These are phyloP conservation scores for Cladosporium sp. DNA, from an alignment of 2,329 filamentous ascomycete species.

Conservation along the genomic window DNA sequence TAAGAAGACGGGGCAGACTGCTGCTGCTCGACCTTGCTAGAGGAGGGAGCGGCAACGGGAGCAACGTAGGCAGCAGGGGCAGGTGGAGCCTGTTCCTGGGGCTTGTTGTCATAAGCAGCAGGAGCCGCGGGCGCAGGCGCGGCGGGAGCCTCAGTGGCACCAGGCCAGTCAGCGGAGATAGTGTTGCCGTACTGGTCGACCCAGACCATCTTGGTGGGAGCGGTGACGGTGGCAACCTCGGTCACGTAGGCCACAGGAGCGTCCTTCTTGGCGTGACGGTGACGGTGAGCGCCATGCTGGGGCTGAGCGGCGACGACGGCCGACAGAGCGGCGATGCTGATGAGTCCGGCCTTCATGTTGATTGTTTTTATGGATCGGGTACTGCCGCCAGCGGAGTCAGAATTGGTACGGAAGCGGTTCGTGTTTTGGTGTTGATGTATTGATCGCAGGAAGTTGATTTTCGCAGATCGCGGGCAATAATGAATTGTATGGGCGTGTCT, in stretches of 20 bases:
- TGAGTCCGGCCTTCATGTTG: slow-evolving; percentile 36
- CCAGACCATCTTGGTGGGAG: slow-evolving; percentile 57
- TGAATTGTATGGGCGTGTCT: background rate
- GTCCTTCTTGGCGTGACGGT: slow-evolving; percentile 39
- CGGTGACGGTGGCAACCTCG: slow-evolving; percentile 40
- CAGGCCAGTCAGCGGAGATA: slow-evolving; percentile 30
- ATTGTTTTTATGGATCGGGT: slow-evolving; percentile 19
- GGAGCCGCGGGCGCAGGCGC: slow-evolving; percentile 5
- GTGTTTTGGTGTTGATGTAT: slow-evolving; percentile 10
- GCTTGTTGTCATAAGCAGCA: slow-evolving; percentile 12
- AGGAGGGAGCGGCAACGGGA: slow-evolving; percentile 24
- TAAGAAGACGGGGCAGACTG: slow-evolving; percentile 2
- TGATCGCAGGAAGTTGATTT: background rate
- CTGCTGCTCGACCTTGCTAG: slow-evolving; percentile 1
- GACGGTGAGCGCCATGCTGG: slow-evolving; percentile 34
- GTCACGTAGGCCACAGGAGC: slow-evolving; percentile 32
- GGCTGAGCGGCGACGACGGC: slow-evolving; percentile 29
- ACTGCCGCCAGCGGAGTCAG: slow-evolving; percentile 30
- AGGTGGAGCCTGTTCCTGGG: slow-evolving; percentile 16
- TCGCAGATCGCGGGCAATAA: background rate
- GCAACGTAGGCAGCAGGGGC: slow-evolving; percentile 35
- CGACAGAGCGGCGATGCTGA: slow-evolving; percentile 30
- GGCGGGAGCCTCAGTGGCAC: background rate
- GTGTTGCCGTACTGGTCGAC: slow-evolving; percentile 60
- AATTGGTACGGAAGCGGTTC: background rate